These are phyloP conservation scores for Calocybe gambosa DNA, from an alignment of 1,284 basidiomycete species.

Conservation along the genomic window DNA sequence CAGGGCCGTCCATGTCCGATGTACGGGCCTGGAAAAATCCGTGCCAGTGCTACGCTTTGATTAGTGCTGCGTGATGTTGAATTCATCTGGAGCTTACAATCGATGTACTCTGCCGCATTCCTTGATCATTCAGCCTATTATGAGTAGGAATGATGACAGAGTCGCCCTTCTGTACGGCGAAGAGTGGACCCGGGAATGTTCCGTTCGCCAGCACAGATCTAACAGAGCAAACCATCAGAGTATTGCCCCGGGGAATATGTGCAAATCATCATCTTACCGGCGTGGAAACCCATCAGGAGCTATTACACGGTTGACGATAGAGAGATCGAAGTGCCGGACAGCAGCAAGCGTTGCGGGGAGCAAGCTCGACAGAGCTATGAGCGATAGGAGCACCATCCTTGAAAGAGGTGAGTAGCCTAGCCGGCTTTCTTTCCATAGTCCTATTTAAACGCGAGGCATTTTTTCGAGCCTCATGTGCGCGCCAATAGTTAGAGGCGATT, in stretches of 20 bases:
- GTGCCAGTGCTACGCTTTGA: slow-evolving; percentile 36
- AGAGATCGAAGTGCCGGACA: slow-evolving; percentile 13
- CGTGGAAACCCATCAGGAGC: slow-evolving; percentile 17
- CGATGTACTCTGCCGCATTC: slow-evolving; percentile 20
- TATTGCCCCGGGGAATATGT: neutral
- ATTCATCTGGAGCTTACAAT: slow-evolving; percentile 16
- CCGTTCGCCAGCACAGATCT: slow-evolving; percentile 19
- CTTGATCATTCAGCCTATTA: slow-evolving; percentile 17
- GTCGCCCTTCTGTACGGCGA: slow-evolving; percentile 19
- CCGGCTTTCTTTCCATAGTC: neutral
- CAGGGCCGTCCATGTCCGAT: slow-evolving; percentile 29
- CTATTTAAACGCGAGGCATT: slow-evolving; percentile 18
- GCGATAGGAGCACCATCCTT: slow-evolving; percentile 15
- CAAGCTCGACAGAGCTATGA: slow-evolving; percentile 11
- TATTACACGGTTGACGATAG: slow-evolving; percentile 10
- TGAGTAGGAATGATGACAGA: slow-evolving; percentile 20
- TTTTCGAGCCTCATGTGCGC: slow-evolving; percentile 4
- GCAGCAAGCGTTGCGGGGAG: slow-evolving; percentile 16
- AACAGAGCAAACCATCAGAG: neutral
- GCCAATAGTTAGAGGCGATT: slow-evolving; percentile 13
- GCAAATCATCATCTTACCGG: slow-evolving; percentile 8
- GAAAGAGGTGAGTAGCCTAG: slow-evolving; percentile 5
- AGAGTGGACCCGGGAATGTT: slow-evolving; percentile 19
- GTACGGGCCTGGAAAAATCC: slow-evolving; percentile 33
- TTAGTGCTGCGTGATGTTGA: neutral